phyloP scores from a whole-genome alignment of 345 rosid species.

The Sonneratia alba region DNA sequence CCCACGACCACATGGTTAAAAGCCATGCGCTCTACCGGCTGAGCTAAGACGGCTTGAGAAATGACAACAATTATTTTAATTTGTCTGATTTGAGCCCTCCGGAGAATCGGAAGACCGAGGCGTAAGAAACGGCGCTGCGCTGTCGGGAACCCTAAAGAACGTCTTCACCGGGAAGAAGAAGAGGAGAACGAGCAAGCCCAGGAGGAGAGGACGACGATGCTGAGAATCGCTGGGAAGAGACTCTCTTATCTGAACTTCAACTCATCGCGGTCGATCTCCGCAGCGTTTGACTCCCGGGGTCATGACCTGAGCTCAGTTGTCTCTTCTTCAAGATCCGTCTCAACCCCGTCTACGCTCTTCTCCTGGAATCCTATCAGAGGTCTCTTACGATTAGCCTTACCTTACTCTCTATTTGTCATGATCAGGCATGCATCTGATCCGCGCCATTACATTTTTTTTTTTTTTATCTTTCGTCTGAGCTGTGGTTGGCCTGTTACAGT shows the following conservation, averaged over 20 bases:
- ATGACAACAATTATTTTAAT: too few relatives aligned
- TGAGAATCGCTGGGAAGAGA: constrained; percentile 71
- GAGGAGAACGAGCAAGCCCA: background rate
- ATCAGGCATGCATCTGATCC: background rate
- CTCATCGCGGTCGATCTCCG: constrained; percentile 27
- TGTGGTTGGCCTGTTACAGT: background rate
- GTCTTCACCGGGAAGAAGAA: background rate
- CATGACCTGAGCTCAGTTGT: constrained; percentile 17
- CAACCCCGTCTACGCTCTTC: constrained; percentile 15
- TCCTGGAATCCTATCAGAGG: constrained; percentile 44
- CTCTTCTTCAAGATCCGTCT: constrained; percentile 28
- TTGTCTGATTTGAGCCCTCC: too few relatives aligned
- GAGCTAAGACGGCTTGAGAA: constrained; percentile 54
- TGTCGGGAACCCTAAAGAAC: background rate
- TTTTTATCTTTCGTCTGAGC: background rate
- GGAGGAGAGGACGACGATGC: constrained; percentile 34
- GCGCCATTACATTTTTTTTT: background rate
- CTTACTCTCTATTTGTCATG: background rate
- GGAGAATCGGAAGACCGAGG: too few relatives aligned
- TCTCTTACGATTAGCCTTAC: constrained; percentile 2
- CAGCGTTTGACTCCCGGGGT: constrained; percentile 24
- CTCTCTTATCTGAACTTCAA: constrained; percentile 42
- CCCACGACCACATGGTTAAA: constrained; percentile 78
- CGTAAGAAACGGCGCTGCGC: background rate
- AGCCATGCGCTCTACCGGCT: constrained; percentile 81